Evolutionary conservation across 2,329 filamentous ascomycete genomes (phyloP).

Genomic region (Colletotrichum eremochloae): DNA sequence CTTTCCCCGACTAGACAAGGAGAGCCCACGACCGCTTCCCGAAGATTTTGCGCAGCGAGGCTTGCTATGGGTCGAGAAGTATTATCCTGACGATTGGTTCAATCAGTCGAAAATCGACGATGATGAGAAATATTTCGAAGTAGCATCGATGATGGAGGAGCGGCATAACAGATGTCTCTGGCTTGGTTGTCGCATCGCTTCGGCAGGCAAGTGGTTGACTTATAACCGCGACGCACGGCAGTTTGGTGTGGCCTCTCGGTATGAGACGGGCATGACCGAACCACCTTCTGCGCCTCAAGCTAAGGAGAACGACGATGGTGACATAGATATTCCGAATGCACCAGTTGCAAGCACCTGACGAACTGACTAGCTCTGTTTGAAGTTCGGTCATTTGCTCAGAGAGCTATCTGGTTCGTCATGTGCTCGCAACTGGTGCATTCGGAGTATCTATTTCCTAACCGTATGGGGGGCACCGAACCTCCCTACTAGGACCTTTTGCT

Average conservation of each 20-base stretch:
- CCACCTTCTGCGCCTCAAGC: too few species aligned
- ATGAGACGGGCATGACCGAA: slow-evolving; percentile 47
- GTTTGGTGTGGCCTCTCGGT: slow-evolving; percentile 57
- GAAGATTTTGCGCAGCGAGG: slow-evolving; percentile 79
- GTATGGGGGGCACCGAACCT: too few species aligned
- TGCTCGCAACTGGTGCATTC: too few species aligned
- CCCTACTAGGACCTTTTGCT: too few species aligned
- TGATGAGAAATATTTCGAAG: slow-evolving; percentile 75
- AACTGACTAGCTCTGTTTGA: too few species aligned
- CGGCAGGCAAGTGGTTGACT: slow-evolving; percentile 57
- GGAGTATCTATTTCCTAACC: too few species aligned
- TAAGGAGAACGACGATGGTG: too few species aligned
- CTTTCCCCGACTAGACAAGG: slow-evolving; percentile 63
- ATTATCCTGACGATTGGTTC: slow-evolving; percentile 73
- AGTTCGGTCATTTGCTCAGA: too few species aligned
- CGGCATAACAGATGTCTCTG: slow-evolving; percentile 71
- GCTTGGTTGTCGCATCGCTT: slow-evolving; percentile 64
- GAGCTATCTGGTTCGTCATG: too few species aligned
- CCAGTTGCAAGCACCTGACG: too few species aligned
- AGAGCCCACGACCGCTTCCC: slow-evolving; percentile 68
- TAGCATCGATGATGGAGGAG: slow-evolving; percentile 68
- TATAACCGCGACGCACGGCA: slow-evolving; percentile 55
- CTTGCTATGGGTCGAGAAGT: slow-evolving; percentile 69
- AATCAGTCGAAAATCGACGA: slow-evolving; percentile 69
- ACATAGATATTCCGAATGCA: too few species aligned